Base-by-base conservation (phyloP, 768 basidiomycete species). In the Kwoniella newhampshirensis region DNA sequence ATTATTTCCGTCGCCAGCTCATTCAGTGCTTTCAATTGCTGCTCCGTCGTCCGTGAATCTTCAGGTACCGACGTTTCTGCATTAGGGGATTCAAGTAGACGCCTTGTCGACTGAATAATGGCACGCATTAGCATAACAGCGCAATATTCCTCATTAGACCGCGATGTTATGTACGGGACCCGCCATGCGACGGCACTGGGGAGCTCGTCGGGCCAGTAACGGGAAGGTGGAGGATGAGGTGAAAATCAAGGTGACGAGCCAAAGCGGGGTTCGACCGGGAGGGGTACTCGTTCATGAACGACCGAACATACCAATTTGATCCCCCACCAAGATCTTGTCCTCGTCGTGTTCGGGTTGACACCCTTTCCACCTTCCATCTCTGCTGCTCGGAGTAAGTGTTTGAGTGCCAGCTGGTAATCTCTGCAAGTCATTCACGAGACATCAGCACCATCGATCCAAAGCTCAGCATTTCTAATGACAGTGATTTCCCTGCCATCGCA, bases 271-370 rank as follows among this genome's bases (percentile, higher is more conserved):
- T 23, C 61, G 49, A 18, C 15, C 23, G 18, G 11, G 20, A 51
- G 20, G 20, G 21, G 27, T n/a, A 27, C 20, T 36, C 0, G n/a
- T 42, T 26, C 27, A 9, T n/a, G 15, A 20, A 25, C 20, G 41
- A 3, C 11, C 13, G 3, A 21, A 67, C 68, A 41, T 32, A 71
- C 69, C 39, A 64, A 15, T 27, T 67, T 67, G 13, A 72, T 36
- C 30, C 63, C 65, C 75, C 75, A 76, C 75, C 75, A 76, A 15
- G 67, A 49, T 35, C 73, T 57, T 11, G 71, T 68, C 20, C 58
- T 64, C 46, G 28, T 55, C 20, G 25, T n/a, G 21, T 56, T 50
- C 5, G 39, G 37, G 30, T 50, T 56, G 3, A 21, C 26, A 21
- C 32, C 13, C 37, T 18, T 54, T n/a, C 61, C 62, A 8, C 67